Base-by-base conservation (phyloP, 2,329 filamentous ascomycete species). In the Whalleya microplaca region DNA sequence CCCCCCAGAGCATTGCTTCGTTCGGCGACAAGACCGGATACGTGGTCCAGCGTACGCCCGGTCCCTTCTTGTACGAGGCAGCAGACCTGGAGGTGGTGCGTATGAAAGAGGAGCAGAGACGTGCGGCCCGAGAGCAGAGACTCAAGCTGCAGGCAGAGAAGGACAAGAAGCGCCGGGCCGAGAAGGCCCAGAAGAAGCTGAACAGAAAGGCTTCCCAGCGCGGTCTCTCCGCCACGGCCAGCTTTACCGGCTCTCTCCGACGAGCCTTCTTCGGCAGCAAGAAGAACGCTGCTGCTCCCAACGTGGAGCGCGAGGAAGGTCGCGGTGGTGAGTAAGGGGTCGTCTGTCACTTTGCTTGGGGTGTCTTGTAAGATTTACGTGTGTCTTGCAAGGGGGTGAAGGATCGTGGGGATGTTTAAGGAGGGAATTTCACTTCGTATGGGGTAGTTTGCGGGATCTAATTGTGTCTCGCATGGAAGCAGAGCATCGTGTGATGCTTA, bases 51-150 rank as follows among this genome's bases (percentile, higher is more conserved):
- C 52, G 44, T 0, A 45, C 55, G 1, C 60, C 60, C 0, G 57
- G 60, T 18, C 60, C 60, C 1, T 63, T 63, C 57, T 42, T 63
- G 8, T 63, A 63, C 50, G 42, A 27, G 23, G n/a, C 55, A 7
- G 16, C 29, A 1, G 51, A 60, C 29, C 49, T 50, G 3, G 58
- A 58, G 42, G 49, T 55, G 32, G n/a, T 54, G 16, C 51, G 54
- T 48, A 55, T 54, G 20, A 32, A 29, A 8, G 48, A 54, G 21
- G 48, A 57, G 5, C 57, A 60, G 45, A 37, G 37, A 12, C 52
- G 55, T 5, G 37, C 48, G 45, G 45, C 40, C 46, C 57, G 55
- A 2, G 57, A 45, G 3, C 48, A 63, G 46, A 57, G 60, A 12
- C 49, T 54, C 44, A 45, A 53, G 12, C 57, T 56, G 16, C 52